A percentile compares a stretch with the other conserved stretches of the same genome.
These are phyloP conservation scores for Candida morakotiae DNA, from an alignment of 805 yeast genomes.

Conservation along the genomic window DNA sequence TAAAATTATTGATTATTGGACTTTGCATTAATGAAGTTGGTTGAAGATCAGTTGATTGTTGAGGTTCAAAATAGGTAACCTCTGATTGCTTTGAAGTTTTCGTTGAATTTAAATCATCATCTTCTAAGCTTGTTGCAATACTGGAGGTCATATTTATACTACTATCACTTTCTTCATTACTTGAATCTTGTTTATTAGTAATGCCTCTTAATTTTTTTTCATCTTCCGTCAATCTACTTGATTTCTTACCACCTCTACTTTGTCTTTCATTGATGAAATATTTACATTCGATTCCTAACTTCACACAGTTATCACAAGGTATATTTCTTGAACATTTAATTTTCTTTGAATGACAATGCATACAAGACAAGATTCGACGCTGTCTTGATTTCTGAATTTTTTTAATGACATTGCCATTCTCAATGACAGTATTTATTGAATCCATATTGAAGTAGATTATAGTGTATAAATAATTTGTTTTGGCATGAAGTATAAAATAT, in stretches of 20 bases:
- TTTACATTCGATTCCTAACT: constrained; percentile 44
- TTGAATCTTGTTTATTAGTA: not conserved
- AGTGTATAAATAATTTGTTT: no score
- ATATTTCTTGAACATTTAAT: constrained; percentile 57
- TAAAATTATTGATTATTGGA: constrained; percentile 22
- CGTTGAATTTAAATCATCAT: not conserved
- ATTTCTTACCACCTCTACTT: constrained; percentile 38
- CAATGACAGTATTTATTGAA: constrained; percentile 20
- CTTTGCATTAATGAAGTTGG: constrained; percentile 17
- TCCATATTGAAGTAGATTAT: not conserved
- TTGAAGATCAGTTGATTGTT: not conserved
- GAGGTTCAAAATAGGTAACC: no score
- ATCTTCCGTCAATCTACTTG: constrained; percentile 9
- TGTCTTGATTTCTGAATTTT: constrained; percentile 62
- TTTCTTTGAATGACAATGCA: constrained; percentile 58
- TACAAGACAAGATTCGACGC: constrained; percentile 52
- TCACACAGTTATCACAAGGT: constrained; percentile 56
- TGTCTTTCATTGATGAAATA: constrained; percentile 58
- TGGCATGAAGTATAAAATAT: no score
- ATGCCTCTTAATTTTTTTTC: constrained; percentile 8
- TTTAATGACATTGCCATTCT: constrained; percentile 47
- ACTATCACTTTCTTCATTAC: constrained; percentile 4
- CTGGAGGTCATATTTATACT: not conserved
- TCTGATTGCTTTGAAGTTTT: not conserved
- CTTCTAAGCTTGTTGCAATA: constrained; percentile 1